These are phyloP conservation scores for Cyclotella cryptica DNA, from an alignment of 108 stramenopile genomes.

Conservation along the genomic window DNA sequence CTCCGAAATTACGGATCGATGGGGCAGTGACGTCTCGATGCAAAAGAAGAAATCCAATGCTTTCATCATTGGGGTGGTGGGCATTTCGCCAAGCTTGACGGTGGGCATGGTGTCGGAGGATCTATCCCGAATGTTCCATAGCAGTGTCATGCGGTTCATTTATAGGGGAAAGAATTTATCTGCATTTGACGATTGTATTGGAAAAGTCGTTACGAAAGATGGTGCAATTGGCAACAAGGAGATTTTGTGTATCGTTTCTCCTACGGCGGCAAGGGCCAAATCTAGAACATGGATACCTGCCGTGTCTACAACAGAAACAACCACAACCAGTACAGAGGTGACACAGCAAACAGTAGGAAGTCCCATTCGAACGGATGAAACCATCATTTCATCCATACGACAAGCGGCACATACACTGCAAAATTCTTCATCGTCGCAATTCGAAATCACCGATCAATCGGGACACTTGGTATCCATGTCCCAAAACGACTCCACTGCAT, in stretches of 20 bases:
- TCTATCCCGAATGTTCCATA: slow-evolving; percentile 16
- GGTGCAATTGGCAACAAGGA: not conserved
- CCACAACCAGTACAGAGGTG: not conserved
- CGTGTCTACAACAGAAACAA: not conserved
- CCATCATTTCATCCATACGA: slow-evolving; percentile 30
- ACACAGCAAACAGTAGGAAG: not conserved
- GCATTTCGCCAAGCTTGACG: not conserved
- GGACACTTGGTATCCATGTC: slow-evolving; percentile 36
- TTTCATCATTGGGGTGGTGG: not conserved
- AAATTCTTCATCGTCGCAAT: slow-evolving; percentile 6
- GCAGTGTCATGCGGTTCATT: slow-evolving; percentile 2
- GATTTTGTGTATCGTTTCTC: not conserved
- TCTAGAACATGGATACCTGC: too few species aligned
- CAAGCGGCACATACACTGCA: slow-evolving; percentile 19
- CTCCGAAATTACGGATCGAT: not conserved
- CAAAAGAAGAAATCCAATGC: not conserved
- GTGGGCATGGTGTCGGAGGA: not conserved
- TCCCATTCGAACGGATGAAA: slow-evolving; percentile 8
- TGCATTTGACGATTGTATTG: slow-evolving; percentile 1
- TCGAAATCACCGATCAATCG: slow-evolving; percentile 44
- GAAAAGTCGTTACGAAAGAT: not conserved
- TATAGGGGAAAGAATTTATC: slow-evolving; percentile 23
- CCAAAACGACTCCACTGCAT: slow-evolving; percentile 19
- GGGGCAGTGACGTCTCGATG: not conserved
- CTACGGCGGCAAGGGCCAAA: not conserved